phyloP scores from a whole-genome alignment of 352 stramenopile genomes.

The Peronospora destructor region DNA sequence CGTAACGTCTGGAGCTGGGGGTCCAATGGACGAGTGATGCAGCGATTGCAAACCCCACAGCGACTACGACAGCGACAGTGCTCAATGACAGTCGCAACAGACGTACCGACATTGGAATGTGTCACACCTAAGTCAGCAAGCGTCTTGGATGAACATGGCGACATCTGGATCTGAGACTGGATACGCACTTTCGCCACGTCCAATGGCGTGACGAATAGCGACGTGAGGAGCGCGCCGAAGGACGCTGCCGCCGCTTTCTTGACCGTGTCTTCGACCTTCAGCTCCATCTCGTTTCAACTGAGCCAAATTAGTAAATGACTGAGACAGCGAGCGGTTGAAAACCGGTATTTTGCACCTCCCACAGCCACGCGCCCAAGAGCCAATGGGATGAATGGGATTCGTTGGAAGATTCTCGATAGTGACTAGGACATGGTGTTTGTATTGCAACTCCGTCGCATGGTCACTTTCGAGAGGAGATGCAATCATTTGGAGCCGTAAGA shows the following conservation, averaged over 20 bases:
- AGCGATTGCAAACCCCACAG: constrained; percentile 51
- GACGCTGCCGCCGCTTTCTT: constrained; percentile 73
- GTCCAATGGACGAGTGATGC: constrained; percentile 43
- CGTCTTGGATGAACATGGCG: constrained; percentile 8
- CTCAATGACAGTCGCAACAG: constrained; percentile 19
- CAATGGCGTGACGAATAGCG: constrained; percentile 78
- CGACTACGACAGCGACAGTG: constrained; percentile 45
- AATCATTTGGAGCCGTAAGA: too few relatives aligned
- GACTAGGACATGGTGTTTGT: constrained; percentile 18
- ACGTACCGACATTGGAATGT: constrained; percentile 13
- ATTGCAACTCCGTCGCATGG: constrained; percentile 10
- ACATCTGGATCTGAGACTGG: constrained; percentile 55
- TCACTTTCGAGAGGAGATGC: too few relatives aligned
- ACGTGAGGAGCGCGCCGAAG: constrained; percentile 61
- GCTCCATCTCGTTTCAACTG: too few relatives aligned
- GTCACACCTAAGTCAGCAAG: constrained; percentile 14
- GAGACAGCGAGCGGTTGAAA: not conserved
- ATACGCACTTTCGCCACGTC: constrained; percentile 80
- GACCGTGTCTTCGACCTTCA: constrained; percentile 32
- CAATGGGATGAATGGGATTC: constrained; percentile 28
- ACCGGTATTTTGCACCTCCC: constrained; percentile 29
- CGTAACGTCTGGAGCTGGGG: constrained; percentile 22
- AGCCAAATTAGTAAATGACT: not conserved
- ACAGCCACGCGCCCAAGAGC: constrained; percentile 8
- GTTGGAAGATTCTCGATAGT: not conserved